Conservation (phyloP, 2,329 filamentous ascomycete species). For the Pseudogymnoascus sp. region DNA sequence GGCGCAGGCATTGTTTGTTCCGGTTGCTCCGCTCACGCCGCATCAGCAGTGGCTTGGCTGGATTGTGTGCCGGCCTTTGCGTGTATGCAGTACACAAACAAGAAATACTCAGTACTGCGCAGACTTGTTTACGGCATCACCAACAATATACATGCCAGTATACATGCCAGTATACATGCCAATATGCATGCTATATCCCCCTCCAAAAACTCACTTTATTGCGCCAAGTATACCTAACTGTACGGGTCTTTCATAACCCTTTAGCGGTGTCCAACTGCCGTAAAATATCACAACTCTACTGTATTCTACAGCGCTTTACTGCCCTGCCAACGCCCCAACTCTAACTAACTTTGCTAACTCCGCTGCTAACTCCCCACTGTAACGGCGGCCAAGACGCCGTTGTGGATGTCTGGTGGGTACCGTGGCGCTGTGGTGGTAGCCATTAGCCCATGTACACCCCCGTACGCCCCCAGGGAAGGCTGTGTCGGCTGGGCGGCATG, state of each 20-base stretch:
- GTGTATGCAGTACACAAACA: background rate
- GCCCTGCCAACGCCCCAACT: too few species aligned
- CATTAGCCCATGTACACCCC: background rate
- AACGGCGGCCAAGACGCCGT: constrained; percentile 2
- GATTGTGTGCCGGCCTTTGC: background rate
- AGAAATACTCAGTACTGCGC: background rate
- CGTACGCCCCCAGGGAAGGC: background rate
- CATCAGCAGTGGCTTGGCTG: constrained; percentile 2
- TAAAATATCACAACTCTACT: background rate
- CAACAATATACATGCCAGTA: background rate
- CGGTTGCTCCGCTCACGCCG: background rate
- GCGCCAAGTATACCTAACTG: background rate
- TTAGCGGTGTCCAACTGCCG: background rate
- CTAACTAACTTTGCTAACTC: too few species aligned
- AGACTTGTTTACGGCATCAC: background rate
- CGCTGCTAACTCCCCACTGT: background rate
- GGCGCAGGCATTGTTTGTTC: background rate
- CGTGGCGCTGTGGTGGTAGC: background rate
- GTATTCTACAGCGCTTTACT: too few species aligned
- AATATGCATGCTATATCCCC: background rate
- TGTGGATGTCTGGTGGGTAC: background rate
- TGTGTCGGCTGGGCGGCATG: background rate
- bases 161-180: too few species aligned
- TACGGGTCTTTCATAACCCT: background rate
- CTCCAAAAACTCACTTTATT: background rate